phyloP scores from a whole-genome alignment of 495 filamentous ascomycete genomes.

The Chaetomidium leptoderma region DNA sequence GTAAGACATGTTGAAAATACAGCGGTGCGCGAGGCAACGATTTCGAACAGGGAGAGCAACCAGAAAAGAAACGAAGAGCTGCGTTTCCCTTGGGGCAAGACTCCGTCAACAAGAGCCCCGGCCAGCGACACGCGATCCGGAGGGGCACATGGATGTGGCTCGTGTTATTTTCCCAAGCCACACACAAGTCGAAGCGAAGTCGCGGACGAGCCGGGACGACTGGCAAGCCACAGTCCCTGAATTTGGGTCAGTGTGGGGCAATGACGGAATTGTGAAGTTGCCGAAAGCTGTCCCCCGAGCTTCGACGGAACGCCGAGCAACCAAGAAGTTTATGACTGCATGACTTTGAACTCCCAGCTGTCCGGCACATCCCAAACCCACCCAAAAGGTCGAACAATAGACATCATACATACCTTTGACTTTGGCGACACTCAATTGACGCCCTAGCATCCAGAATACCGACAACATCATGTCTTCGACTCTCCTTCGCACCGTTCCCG shows the following conservation, averaged over 20 bases:
- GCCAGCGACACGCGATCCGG: background rate
- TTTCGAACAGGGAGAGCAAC: background rate
- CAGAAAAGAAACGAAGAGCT: background rate
- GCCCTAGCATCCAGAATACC: background rate
- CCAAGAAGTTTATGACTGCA: no score
- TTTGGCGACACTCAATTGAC: constrained; percentile 18
- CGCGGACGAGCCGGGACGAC: no score
- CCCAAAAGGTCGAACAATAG: background rate
- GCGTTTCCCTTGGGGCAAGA: background rate
- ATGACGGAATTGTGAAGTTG: constrained; percentile 30
- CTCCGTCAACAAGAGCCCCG: background rate
- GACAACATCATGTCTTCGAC: constrained; percentile 46
- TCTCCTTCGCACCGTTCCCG: constrained; percentile 48
- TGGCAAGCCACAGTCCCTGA: background rate
- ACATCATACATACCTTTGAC: background rate
- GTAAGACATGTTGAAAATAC: constrained; percentile 65
- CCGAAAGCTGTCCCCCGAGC: constrained; percentile 27
- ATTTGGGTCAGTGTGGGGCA: constrained; percentile 13
- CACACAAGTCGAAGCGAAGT: background rate
- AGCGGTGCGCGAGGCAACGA: background rate
- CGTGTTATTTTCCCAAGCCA: background rate
- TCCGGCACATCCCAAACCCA: background rate
- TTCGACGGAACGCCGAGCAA: constrained; percentile 18
- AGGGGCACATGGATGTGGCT: background rate
- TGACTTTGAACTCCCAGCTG: background rate